phyloP scores from a whole-genome alignment of 2,329 filamentous ascomycete species.

The Aspergillus fijiensis region DNA sequence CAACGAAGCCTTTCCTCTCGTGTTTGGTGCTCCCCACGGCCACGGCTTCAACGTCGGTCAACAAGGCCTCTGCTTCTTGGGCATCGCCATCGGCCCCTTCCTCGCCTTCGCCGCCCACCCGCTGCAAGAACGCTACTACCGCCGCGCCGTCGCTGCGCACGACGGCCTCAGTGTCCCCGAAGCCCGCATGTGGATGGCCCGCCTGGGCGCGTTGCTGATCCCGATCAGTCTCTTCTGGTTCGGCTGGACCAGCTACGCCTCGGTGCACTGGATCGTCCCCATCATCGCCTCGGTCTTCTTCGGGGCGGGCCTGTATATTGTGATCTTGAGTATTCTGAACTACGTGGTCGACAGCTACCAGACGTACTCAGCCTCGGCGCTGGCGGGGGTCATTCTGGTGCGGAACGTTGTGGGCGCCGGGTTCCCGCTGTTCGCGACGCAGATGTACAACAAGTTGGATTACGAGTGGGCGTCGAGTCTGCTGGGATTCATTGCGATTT shows the following conservation, averaged over 20 bases:
- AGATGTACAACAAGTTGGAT: conserved; percentile 39
- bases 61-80: conserved; percentile 57
- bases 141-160: conserved; percentile 41
- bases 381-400: conserved; percentile 73
- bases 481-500: conserved; percentile 39
- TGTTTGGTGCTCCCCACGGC: conserved; percentile 64
- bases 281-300: conserved; percentile 65
- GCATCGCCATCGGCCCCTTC: conserved; percentile 62
- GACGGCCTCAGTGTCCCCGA: conserved; percentile 59
- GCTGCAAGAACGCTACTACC: conserved; percentile 45
- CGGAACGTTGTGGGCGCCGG: conserved; percentile 57
- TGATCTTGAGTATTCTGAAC: conserved; percentile 72
- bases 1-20: conserved; percentile 66
- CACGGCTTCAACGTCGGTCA: conserved; percentile 56
- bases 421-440: conserved; percentile 35
- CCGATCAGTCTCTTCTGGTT: conserved; percentile 69
- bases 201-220: conserved; percentile 59
- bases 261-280: conserved; percentile 66
- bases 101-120: conserved; percentile 58
- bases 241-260: conserved; percentile 62
- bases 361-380: conserved; percentile 68
- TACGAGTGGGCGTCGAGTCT: conserved; percentile 41
- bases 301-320: conserved; percentile 68
- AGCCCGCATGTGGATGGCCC: conserved; percentile 64
- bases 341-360: conserved; percentile 74